Percentiles rank a stretch among this genome's conserved stretches.
phyloP scores from a whole-genome alignment of 805 yeast species.

The Wickerhamiella siamensis region DNA sequence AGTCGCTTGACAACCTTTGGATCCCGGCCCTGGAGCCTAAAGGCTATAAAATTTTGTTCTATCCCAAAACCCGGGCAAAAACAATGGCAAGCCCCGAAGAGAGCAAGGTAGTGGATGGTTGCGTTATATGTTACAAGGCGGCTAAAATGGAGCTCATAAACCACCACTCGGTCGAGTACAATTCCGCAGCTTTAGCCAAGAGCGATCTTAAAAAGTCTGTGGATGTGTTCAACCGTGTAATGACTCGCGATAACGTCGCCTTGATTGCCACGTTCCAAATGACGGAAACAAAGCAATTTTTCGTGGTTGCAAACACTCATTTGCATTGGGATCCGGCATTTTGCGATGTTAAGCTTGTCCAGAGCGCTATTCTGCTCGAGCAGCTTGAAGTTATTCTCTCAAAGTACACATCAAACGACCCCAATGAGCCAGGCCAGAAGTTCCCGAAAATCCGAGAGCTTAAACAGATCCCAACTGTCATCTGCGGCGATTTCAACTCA shows the following conservation, averaged over 20 bases:
- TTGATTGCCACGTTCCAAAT: slow-evolving; percentile 63
- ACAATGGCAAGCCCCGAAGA: slow-evolving; percentile 63
- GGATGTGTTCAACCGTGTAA: slow-evolving; percentile 88
- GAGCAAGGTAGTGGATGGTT: slow-evolving; percentile 89
- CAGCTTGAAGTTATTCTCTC: slow-evolving; percentile 60
- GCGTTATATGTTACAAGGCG: slow-evolving; percentile 80
- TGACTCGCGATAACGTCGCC: slow-evolving; percentile 91
- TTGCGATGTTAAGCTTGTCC: slow-evolving; percentile 91
- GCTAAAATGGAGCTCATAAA: slow-evolving; percentile 56
- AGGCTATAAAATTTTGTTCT: slow-evolving; percentile 73
- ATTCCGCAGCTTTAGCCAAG: slow-evolving; percentile 30
- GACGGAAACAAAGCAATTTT: slow-evolving; percentile 49
- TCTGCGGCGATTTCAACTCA: slow-evolving; percentile 95
- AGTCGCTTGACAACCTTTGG: slow-evolving; percentile 79
- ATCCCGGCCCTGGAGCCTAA: slow-evolving; percentile 50
- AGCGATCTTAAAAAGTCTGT: slow-evolving; percentile 84
- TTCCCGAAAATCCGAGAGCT: slow-evolving; percentile 30
- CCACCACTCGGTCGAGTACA: slow-evolving; percentile 67
- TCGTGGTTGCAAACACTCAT: slow-evolving; percentile 79
- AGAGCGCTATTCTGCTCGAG: slow-evolving; percentile 81
- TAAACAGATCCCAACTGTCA: slow-evolving; percentile 53
- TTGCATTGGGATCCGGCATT: slow-evolving; percentile 97
- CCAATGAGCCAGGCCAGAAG: slow-evolving; percentile 22
- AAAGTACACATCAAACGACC: slow-evolving; percentile 25
- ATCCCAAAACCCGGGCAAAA: slow-evolving; percentile 80